Conservation (phyloP, 805 yeast species). For the Schizosaccharomyces lindneri region DNA sequence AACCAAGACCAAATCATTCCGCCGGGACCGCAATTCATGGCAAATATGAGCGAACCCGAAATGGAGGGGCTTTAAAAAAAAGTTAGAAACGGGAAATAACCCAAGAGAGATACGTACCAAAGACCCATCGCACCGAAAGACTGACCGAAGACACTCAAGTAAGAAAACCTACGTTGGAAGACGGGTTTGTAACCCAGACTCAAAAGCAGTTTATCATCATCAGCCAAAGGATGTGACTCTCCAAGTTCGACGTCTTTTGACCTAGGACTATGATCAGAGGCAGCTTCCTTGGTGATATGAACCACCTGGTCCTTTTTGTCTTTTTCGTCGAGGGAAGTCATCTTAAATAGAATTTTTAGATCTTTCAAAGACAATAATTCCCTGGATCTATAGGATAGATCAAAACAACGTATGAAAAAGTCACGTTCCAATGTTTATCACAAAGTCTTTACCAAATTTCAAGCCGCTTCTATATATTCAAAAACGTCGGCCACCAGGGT, state of each 20-base stretch:
- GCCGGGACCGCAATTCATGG: constrained; percentile 21
- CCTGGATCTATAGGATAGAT: too few species aligned
- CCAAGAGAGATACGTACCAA: neutral
- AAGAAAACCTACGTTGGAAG: constrained; percentile 32
- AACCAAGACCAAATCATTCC: constrained; percentile 39
- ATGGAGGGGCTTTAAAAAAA: neutral
- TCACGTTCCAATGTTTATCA: too few species aligned
- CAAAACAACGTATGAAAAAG: too few species aligned
- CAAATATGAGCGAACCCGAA: neutral
- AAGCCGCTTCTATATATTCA: too few species aligned
- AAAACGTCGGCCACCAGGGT: too few species aligned
- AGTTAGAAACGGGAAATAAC: too few species aligned
- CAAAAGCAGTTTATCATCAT: constrained; percentile 13
- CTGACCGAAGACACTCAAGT: constrained; percentile 40
- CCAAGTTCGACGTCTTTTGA: neutral
- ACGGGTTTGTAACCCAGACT: constrained; percentile 53
- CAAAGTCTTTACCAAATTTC: too few species aligned
- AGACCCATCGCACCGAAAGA: neutral
- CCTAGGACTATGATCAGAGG: neutral
- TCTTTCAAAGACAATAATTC: too few species aligned
- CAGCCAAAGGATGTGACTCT: neutral
- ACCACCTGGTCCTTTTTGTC: too few species aligned
- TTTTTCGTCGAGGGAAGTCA: too few species aligned
- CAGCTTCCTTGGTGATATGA: neutral
- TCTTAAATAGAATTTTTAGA: too few species aligned